Evolutionary conservation across 2,329 filamentous ascomycete genomes (phyloP).

Genomic region (Fusarium graminum): DNA sequence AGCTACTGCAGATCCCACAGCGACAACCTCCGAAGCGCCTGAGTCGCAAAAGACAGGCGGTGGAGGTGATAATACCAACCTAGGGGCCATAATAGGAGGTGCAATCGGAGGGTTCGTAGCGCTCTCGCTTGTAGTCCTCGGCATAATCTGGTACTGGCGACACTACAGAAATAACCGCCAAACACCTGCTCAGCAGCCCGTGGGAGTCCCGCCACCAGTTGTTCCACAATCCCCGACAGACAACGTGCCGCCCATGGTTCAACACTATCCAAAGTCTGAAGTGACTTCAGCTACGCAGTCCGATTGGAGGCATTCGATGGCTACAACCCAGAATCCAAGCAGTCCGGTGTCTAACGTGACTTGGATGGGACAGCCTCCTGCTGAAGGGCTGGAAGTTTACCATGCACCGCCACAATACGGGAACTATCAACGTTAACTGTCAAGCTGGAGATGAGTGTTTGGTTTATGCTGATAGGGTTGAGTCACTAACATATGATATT

Average conservation of each 20-base stretch:
- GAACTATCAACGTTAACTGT: background rate
- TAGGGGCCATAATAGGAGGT: constrained; percentile 34
- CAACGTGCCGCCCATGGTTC: constrained; percentile 6
- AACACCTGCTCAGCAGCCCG: background rate
- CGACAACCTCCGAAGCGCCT: background rate
- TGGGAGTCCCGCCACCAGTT: background rate
- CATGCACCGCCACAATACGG: background rate
- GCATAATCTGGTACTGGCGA: constrained; percentile 18
- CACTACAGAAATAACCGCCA: constrained; percentile 15
- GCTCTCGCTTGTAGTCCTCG: constrained; percentile 17
- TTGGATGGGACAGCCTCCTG: constrained; percentile 17
- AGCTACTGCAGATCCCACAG: background rate
- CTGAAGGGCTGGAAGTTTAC: background rate
- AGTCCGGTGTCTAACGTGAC: constrained; percentile 23
- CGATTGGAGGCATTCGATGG: constrained; percentile 26
- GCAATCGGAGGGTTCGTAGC: constrained; percentile 23
- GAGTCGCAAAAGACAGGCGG: background rate
- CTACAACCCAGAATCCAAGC: constrained; percentile 1
- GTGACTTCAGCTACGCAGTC: constrained; percentile 15
- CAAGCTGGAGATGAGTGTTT: background rate
- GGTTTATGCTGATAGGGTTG: background rate
- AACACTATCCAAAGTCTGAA: constrained; percentile 16
- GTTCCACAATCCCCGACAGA: background rate
- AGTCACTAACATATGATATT: too few relatives aligned
- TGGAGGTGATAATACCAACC: background rate